These are phyloP conservation scores for Cladobotryum mycophilum DNA, from an alignment of 2,329 filamentous ascomycete genomes.

Conservation along the genomic window DNA sequence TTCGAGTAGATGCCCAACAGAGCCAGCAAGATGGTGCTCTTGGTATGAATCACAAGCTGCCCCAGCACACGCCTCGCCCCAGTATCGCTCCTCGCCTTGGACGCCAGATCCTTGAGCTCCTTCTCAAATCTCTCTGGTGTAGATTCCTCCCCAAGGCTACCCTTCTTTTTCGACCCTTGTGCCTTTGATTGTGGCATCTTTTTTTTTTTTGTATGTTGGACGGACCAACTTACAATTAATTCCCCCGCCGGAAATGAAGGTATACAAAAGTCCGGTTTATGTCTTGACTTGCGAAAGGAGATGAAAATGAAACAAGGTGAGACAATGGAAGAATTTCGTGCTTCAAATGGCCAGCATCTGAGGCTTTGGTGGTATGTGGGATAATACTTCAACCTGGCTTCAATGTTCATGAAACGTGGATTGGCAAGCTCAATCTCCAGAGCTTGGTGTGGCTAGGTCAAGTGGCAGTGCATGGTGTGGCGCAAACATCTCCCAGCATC, in stretches of 20 bases:
- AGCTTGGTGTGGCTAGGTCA: no score
- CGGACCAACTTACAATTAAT: no score
- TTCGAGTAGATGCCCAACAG: slow-evolving; percentile 55
- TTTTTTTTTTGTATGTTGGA: no score
- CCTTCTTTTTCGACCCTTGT: neutral
- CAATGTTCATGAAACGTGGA: neutral
- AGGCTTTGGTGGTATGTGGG: slow-evolving; percentile 19
- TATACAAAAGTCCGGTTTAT: no score
- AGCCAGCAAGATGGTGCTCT: slow-evolving; percentile 23
- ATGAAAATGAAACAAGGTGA: neutral
- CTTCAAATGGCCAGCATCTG: slow-evolving; percentile 29
- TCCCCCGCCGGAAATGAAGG: no score
- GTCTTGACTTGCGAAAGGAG: neutral
- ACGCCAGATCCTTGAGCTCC: slow-evolving; percentile 47
- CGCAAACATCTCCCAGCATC: no score
- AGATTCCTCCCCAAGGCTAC: neutral
- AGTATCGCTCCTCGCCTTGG: slow-evolving; percentile 31
- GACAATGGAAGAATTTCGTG: neutral
- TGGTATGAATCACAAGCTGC: slow-evolving; percentile 36
- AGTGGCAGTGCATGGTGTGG: no score
- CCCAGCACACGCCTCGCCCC: slow-evolving; percentile 27
- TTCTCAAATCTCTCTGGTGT: slow-evolving; percentile 46
- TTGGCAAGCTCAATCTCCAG: no score
- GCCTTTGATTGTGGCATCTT: neutral
- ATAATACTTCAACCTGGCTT: slow-evolving; percentile 9